Percentiles rank a stretch among this genome's conserved stretches.
These are phyloP conservation scores for Nigrograna mackinnonii DNA, from an alignment of 2,329 filamentous ascomycete genomes.

Conservation along the genomic window DNA sequence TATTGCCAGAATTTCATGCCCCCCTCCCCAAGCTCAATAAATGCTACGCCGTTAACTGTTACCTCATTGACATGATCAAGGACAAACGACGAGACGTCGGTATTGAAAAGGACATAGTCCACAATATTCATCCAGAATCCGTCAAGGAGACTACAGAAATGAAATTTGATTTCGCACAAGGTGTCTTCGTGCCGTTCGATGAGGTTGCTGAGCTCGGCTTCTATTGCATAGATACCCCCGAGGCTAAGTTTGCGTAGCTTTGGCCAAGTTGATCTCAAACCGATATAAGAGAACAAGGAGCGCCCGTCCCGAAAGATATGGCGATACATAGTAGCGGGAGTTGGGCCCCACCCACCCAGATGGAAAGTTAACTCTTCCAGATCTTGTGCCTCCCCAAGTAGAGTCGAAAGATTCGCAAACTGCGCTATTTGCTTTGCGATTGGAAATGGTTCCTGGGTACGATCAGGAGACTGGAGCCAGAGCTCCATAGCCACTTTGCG, in stretches of 20 bases:
- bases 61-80: constrained; percentile 24
- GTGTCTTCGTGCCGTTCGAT: constrained; percentile 23
- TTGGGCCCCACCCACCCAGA: constrained; percentile 11
- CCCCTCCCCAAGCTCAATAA: constrained; percentile 4
- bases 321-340: constrained; percentile 8
- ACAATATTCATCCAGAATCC: constrained; percentile 30
- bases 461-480: constrained; percentile 2
- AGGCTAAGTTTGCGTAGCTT: constrained; percentile 23
- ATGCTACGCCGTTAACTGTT: constrained; percentile 3
- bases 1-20: constrained; percentile 13
- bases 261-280: constrained; percentile 23
- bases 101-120: constrained; percentile 23
- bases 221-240: constrained; percentile 17
- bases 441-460: no score
- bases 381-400: constrained; percentile 18
- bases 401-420: constrained; percentile 17
- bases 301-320: background rate
- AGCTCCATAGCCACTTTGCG: constrained; percentile 21
- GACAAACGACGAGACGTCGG: constrained; percentile 17
- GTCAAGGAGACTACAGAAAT: constrained; percentile 13
- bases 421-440: no score
- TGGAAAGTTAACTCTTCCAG: constrained; percentile 21
- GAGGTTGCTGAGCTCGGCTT: constrained; percentile 18
- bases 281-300: constrained; percentile 13
- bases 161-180: constrained; percentile 15